Conservation (phyloP, 805 yeast species). For the Lachancea mirantina region DNA sequence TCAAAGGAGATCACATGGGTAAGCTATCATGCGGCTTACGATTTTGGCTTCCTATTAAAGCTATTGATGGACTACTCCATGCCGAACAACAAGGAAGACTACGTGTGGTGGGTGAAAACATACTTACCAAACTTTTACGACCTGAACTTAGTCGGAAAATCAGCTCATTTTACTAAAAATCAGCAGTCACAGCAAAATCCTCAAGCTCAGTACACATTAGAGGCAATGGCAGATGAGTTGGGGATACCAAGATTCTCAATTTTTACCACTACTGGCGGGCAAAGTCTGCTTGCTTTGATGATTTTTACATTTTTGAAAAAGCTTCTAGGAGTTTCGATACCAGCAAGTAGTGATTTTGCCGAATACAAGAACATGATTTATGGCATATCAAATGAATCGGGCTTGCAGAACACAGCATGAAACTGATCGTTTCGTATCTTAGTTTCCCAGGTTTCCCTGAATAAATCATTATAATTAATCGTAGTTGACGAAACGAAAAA, state of each 20-base stretch:
- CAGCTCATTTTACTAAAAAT: constrained; percentile 15
- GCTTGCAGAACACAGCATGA: too few relatives aligned
- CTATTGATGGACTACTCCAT: constrained; percentile 65
- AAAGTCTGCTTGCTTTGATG: constrained; percentile 53
- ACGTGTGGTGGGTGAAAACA: constrained; percentile 57
- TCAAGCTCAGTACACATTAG: constrained; percentile 33
- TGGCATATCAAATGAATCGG: constrained; percentile 35
- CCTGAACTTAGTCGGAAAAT: constrained; percentile 50
- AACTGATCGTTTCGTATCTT: too few relatives aligned
- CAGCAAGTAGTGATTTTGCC: constrained; percentile 30
- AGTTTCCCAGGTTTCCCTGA: too few relatives aligned
- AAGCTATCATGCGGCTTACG: constrained; percentile 91
- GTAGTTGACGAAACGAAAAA: too few relatives aligned
- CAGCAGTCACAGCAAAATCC: constrained; percentile 8
- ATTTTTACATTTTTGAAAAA: constrained; percentile 53
- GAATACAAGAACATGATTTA: constrained; percentile 46
- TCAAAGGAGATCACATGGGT: constrained; percentile 70
- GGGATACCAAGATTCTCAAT: constrained; percentile 54
- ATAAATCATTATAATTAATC: too few relatives aligned
- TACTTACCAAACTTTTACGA: constrained; percentile 83
- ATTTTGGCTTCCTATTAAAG: constrained; percentile 80
- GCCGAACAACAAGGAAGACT: constrained; percentile 77
- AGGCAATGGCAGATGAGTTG: constrained; percentile 62
- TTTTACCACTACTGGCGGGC: constrained; percentile 56
- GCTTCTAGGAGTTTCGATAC: constrained; percentile 28